Percentiles rank a stretch among this genome's conserved stretches.
Evolutionary conservation across 441 rosid species (phyloP).

Genomic region (Biscutella laevigata): DNA sequence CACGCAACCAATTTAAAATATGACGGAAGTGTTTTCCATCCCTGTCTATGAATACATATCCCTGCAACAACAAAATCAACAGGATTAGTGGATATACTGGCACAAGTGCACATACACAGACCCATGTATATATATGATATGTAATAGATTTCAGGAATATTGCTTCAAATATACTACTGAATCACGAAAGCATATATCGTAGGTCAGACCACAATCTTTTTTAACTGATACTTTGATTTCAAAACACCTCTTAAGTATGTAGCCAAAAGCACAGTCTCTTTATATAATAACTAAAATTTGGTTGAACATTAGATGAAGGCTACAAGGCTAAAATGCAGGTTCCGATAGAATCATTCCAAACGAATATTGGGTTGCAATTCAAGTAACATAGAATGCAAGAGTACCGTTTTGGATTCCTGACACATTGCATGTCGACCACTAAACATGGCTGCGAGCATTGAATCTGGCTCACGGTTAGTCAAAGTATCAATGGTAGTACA

Average conservation of each 20-base stretch:
- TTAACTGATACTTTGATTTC: background rate
- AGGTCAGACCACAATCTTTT: background rate
- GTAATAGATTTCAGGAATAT: background rate
- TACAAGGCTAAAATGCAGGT: slow-evolving; percentile 8
- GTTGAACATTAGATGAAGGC: background rate
- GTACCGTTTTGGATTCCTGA: slow-evolving; percentile 50
- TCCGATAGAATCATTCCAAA: background rate
- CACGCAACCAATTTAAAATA: slow-evolving; percentile 85
- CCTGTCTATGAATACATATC: slow-evolving; percentile 73
- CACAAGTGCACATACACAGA: slow-evolving; percentile 1
- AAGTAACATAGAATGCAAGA: background rate
- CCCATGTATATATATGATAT: background rate
- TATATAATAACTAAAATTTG: background rate
- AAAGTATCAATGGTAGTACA: slow-evolving; percentile 72
- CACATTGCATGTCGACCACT: slow-evolving; percentile 69
- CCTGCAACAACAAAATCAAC: slow-evolving; percentile 40
- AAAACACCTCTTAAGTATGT: background rate
- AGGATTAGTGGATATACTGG: background rate
- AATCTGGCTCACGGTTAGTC: slow-evolving; percentile 80
- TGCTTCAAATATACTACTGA: background rate
- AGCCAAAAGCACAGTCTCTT: background rate
- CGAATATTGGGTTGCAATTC: background rate
- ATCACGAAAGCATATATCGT: background rate
- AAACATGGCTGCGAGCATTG: slow-evolving; percentile 96
- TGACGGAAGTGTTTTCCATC: slow-evolving; percentile 86